phyloP scores from a whole-genome alignment of 768 basidiomycete genomes.

The Terana coerulea region DNA sequence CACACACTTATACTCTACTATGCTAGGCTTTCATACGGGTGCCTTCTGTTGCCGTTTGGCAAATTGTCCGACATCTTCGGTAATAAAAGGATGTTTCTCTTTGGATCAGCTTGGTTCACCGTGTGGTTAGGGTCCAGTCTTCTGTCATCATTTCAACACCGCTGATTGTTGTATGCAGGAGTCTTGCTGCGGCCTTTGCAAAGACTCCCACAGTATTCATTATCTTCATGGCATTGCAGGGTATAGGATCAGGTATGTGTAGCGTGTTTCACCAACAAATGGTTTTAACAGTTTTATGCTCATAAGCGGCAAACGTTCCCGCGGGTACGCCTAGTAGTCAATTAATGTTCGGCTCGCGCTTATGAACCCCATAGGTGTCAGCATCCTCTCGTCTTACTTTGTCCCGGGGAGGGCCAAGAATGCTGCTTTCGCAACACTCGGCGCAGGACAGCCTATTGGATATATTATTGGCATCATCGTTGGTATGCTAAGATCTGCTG shows the following conservation, averaged over 20 bases:
- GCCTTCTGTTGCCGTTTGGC: slow-evolving; percentile 17
- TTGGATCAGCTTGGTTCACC: slow-evolving; percentile 30
- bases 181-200: slow-evolving; percentile 28
- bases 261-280: background rate
- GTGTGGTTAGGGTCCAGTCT: slow-evolving; percentile 22
- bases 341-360: no score
- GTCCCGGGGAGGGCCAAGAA: slow-evolving; percentile 28
- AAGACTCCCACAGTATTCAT: slow-evolving; percentile 28
- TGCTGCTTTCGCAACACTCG: slow-evolving; percentile 30
- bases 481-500: slow-evolving; percentile 18
- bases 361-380: slow-evolving; percentile 10
- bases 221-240: slow-evolving; percentile 28
- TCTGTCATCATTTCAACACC: background rate
- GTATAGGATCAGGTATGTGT: slow-evolving; percentile 25
- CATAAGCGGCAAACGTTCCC: slow-evolving; percentile 30
- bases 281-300: background rate
- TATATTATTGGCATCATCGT: slow-evolving; percentile 31
- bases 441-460: slow-evolving; percentile 32
- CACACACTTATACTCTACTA: background rate
- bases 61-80: slow-evolving; percentile 19
- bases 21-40: slow-evolving; percentile 19
- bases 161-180: slow-evolving; percentile 17
- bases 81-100: slow-evolving; percentile 26
- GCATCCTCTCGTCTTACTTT: slow-evolving; percentile 27
- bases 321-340: slow-evolving; percentile 17